These are phyloP conservation scores for Rhynchosporium graminicola DNA, from an alignment of 2,329 filamentous ascomycete genomes.

Conservation along the genomic window DNA sequence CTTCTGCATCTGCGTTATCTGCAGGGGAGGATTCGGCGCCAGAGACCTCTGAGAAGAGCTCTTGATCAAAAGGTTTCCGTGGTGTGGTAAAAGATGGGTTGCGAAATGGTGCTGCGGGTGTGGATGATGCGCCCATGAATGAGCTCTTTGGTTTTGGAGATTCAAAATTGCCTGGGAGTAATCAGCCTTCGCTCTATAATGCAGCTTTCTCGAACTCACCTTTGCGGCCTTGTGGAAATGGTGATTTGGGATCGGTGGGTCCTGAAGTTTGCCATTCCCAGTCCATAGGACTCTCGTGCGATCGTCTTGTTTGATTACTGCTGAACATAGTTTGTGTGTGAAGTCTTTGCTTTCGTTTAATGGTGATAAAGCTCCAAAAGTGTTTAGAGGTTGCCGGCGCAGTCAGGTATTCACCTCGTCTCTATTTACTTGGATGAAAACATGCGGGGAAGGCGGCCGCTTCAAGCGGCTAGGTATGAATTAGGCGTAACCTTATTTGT, in stretches of 20 bases:
- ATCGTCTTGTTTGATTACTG: conserved; percentile 50
- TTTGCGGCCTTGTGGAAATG: conserved; percentile 49
- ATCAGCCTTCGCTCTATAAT: conserved; percentile 21
- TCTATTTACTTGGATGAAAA: conserved; percentile 16
- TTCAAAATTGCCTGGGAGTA: conserved; percentile 33
- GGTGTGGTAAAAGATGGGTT: conserved; percentile 67
- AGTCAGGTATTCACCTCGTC: neutral
- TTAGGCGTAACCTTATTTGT: neutral
- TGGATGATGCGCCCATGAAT: conserved; percentile 50
- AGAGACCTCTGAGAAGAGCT: conserved; percentile 56
- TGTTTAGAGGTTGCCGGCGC: neutral
- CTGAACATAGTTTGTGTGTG: conserved; percentile 31
- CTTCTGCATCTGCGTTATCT: conserved; percentile 51
- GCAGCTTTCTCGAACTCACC: conserved; percentile 23
- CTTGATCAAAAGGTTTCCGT: conserved; percentile 56
- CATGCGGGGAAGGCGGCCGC: conserved; percentile 11
- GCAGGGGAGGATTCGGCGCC: conserved; percentile 62
- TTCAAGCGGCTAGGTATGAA: neutral
- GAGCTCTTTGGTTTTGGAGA: conserved; percentile 45
- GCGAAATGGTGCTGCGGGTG: conserved; percentile 53
- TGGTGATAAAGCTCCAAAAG: neutral
- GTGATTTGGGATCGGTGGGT: conserved; percentile 61
- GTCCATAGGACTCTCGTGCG: conserved; percentile 64
- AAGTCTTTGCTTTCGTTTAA: conserved; percentile 3
- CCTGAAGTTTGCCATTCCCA: conserved; percentile 63